Evolutionary conservation across 805 yeast genomes (phyloP).

Genomic region (Starmera caribaea): DNA sequence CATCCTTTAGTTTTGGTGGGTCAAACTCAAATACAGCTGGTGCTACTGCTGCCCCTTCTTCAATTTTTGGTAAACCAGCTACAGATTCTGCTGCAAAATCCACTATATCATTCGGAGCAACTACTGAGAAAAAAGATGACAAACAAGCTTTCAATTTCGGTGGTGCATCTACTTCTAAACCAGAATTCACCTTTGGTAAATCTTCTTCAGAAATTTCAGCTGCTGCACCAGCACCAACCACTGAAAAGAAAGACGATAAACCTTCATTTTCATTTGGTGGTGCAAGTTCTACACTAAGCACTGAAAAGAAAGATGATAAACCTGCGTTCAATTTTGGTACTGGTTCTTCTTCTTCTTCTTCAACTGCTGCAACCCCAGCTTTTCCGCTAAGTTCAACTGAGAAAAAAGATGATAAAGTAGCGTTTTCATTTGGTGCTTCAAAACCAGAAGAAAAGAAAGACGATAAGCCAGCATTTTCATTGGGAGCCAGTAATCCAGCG

Average conservation of each 20-base stretch:
- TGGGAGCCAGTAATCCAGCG: slow-evolving; percentile 10
- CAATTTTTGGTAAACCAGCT: slow-evolving; percentile 1
- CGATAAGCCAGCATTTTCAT: slow-evolving; percentile 12
- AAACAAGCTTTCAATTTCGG: background rate
- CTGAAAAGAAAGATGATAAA: background rate
- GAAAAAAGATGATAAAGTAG: slow-evolving; percentile 1
- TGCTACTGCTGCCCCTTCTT: slow-evolving; percentile 6
- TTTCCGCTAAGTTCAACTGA: background rate
- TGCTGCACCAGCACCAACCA: slow-evolving; percentile 20
- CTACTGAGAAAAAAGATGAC: slow-evolving; percentile 5
- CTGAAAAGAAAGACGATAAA: slow-evolving; percentile 10
- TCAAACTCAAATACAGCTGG: slow-evolving; percentile 4
- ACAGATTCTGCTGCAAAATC: slow-evolving; percentile 4
- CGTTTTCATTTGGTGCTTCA: slow-evolving; percentile 16
- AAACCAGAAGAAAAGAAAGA: background rate
- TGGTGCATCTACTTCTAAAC: slow-evolving; percentile 10
- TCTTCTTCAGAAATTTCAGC: slow-evolving; percentile 4
- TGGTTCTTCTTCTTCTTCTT: no score
- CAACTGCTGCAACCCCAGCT: slow-evolving; percentile 1
- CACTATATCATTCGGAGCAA: slow-evolving; percentile 15
- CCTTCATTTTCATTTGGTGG: slow-evolving; percentile 10
- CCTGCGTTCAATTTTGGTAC: background rate
- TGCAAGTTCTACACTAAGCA: slow-evolving; percentile 1
- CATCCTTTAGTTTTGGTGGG: slow-evolving; percentile 13
- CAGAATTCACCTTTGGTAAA: slow-evolving; percentile 14